Evolutionary conservation across 345 rosid genomes (phyloP), one percentile per base, ranked within the genome.

Genomic region (Mangifera indica): DNA sequence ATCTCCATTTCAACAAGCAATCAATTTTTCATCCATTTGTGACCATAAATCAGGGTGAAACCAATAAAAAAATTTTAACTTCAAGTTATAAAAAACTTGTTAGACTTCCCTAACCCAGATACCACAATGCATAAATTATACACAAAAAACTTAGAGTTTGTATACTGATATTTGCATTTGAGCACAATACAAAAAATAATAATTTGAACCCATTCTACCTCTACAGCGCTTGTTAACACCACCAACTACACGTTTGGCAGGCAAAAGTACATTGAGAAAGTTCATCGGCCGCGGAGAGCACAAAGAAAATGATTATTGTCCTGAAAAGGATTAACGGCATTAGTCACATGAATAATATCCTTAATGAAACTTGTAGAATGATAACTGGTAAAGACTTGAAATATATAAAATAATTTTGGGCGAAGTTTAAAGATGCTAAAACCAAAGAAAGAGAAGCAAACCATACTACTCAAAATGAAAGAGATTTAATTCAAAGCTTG

Each of bases 241-340:
- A 59, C 49, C 26, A 53, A 71, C 44, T 69, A 71, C 55, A 52
- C 34, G 56, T 52, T 77, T 76, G 52, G 63, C 59, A 44, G 78
- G 78, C 21, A 45, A 49, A 64, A 78, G 64, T 56, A 60, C 71
- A 74, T 78, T 85, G 71, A 82, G 63, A 64, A 72, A 17, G 76
- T 70, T 82, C 88, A 82, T 82, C 63, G 13, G 48, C n/a, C 6
- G 56, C 4, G 7, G 72, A 49, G 15, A 49, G n/a, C n/a, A n/a
- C n/a, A n/a, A n/a, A n/a, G n/a, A n/a, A n/a, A n/a, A 37, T 37
- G 42, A 37, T 37, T 37, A 37, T 37, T 37, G 8, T 37, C 42
- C 8, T 6, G 9, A 37, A 37, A 37, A 37, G 7, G 10, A 34
- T 37, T 37, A 37, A 37, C 7, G 42, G 42, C 42, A 37, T 37